Evolutionary conservation across 345 rosid species (phyloP), one percentile per base, ranked within the genome.

Genomic region (Psidium guajava): DNA sequence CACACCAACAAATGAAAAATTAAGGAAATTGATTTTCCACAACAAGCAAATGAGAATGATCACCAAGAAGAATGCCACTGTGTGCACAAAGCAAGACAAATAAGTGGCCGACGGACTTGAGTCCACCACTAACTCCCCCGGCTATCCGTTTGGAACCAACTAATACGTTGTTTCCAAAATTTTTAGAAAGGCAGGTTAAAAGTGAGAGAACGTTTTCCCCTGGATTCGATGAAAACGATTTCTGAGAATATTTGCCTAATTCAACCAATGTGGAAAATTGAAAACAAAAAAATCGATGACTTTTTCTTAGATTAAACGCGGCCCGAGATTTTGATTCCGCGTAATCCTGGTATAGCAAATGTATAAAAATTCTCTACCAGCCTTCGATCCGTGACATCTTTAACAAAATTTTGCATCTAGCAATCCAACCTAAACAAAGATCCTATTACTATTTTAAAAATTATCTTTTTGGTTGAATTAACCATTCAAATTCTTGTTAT

Each of bases 311-410:
- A 3, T 54, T 21, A 54, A 54, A 54, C 11, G 8, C 22, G 24
- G 24, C 24, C 56, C 22, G 6, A 20, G 24, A 20, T 2, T 54
- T 54, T 54, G 56, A 2, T 20, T 54, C 24, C 56, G 18, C 56
- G 7, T 20, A 55, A 0, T 21, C 2, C 0, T 55, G 9, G n/a
- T 22, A 55, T 9, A 54, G 10, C 20, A 0, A 1, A 21, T 8
- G 57, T 6, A 21, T 1, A 54, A 54, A 8, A 22, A 9, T 55
- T 36, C 12, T 25, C n/a, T 57, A 0, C 2, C 0, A 0, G 59
- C 59, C 59, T 56, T 9, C 22, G 21, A 56, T 27, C 11, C 6
- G 0, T 1, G 64, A 25, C 15, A 57, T 57, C 28, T 57, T 25
- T 25, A 27, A 57, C 12, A 25, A 57, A 57, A 25, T 27, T 57